Evolutionary conservation across 2,329 filamentous ascomycete genomes (phyloP).

Genomic region (Myriosclerotinia curreyana): DNA sequence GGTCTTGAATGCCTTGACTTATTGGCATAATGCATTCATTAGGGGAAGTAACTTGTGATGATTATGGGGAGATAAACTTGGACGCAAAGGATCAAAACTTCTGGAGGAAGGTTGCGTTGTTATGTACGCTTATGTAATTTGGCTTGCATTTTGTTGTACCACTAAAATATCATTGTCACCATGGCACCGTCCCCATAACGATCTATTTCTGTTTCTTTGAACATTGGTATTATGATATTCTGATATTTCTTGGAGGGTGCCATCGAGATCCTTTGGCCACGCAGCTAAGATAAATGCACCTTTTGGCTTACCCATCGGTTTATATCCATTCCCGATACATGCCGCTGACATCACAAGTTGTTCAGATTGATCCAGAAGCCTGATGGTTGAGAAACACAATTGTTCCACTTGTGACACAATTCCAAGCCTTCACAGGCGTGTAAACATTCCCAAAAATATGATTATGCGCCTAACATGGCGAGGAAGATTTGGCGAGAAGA

Average conservation of each 20-base stretch:
- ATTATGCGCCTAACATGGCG: background rate
- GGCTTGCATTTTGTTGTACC: background rate
- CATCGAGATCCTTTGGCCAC: background rate
- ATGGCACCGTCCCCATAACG: no score
- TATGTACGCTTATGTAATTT: conserved; percentile 11
- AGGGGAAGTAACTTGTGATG: background rate
- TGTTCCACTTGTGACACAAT: background rate
- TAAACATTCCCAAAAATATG: background rate
- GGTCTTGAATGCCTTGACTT: background rate
- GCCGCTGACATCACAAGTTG: background rate
- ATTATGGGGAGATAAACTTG: no score
- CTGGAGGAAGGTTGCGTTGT: no score
- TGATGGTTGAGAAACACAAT: background rate
- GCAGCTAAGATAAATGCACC: background rate
- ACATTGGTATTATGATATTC: background rate
- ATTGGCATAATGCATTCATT: no score
- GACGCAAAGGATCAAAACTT: no score
- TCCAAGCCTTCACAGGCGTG: background rate
- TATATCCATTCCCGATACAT: background rate
- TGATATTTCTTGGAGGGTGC: background rate
- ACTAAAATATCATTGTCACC: background rate
- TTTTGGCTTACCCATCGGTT: background rate
- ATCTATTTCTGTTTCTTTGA: background rate
- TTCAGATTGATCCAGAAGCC: background rate
- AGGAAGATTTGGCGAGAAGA: background rate